Evolutionary conservation across 2,329 filamentous ascomycete species (phyloP), one percentile per base, ranked within the genome.

Genomic region (Alternaria metachromatica): DNA sequence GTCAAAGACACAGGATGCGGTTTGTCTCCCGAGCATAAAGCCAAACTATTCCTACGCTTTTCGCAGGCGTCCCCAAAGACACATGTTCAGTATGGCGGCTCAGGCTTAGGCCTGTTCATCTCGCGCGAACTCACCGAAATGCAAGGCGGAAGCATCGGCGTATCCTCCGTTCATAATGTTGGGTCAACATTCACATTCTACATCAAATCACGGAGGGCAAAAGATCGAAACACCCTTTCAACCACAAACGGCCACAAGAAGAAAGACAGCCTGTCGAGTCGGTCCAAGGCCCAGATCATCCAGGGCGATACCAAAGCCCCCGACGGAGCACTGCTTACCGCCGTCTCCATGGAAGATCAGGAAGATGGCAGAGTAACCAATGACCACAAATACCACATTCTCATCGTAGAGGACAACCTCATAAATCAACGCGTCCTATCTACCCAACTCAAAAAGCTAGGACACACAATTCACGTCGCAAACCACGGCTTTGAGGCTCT

Each of bases 321-420:
- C 5, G 48, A 55, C 5, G 26, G 25, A 44, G 25, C 37, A 25
- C 12, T 45, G 23, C 26, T 5, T 11, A 37, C 4, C 28, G 15
- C 21, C 3, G 15, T 13, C 4, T 5, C 41, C 2, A 12, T 21
- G 21, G 18, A 50, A 30, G 49, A 59, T 4, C 21, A 5, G 25
- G 41, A 49, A 44, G 4, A 48, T 26, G 30, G 2, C 5, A 45
- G 11, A 33, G 50, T 23, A 21, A 9, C 5, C 37, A 11, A 58
- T 9, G 30, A 50, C 1, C 20, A 20, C 3, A 44, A 58, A 28
- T 58, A 58, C 28, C 41, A 63, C 37, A 65, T 68, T 9, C 66
- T 75, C 6, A 61, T 75, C 26, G 76, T 78, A 9, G 76, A 78
- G 61, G 76, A 78, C 54, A 78, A 78, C 44, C 60, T 76, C 23